These are phyloP conservation scores for Trifolium repens DNA, from an alignment of 306 rosid species.

Conservation along the genomic window DNA sequence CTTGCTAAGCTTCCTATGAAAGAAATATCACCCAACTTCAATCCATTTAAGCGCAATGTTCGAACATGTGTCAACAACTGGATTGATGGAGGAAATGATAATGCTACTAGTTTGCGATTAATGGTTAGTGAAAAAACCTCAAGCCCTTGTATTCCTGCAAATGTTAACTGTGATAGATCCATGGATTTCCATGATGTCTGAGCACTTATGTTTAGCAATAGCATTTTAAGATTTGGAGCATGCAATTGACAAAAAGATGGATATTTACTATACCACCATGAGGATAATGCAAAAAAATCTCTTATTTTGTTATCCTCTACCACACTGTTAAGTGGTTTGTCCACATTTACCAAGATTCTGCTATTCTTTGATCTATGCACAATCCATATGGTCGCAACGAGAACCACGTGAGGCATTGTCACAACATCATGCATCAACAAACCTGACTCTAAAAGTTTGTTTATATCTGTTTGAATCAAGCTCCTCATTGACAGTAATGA, in stretches of 20 bases:
- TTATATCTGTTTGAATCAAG: too few species aligned
- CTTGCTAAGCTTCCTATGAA: background rate
- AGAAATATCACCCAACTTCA: conserved; percentile 31
- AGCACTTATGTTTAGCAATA: background rate
- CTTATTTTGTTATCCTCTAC: background rate
- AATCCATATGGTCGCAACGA: conserved; percentile 31
- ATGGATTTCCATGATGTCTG: background rate
- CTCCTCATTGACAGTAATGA: background rate
- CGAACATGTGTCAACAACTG: conserved; percentile 13
- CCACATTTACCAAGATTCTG: conserved; percentile 22
- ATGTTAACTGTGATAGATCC: background rate
- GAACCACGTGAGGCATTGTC: background rate
- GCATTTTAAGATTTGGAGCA: conserved; percentile 36
- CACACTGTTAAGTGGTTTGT: background rate
- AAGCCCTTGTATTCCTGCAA: conserved; percentile 28
- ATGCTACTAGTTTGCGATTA: background rate
- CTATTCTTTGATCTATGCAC: background rate
- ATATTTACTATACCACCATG: conserved; percentile 12
- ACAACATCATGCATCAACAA: too few species aligned
- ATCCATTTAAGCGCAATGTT: background rate
- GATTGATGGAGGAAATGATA: conserved; percentile 22
- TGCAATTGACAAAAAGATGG: background rate
- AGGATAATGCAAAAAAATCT: conserved; percentile 27
- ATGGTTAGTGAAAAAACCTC: background rate
- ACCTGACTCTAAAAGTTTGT: too few species aligned